Base-by-base conservation (phyloP, 1,284 basidiomycete species). In the Caloboletus inedulis region DNA sequence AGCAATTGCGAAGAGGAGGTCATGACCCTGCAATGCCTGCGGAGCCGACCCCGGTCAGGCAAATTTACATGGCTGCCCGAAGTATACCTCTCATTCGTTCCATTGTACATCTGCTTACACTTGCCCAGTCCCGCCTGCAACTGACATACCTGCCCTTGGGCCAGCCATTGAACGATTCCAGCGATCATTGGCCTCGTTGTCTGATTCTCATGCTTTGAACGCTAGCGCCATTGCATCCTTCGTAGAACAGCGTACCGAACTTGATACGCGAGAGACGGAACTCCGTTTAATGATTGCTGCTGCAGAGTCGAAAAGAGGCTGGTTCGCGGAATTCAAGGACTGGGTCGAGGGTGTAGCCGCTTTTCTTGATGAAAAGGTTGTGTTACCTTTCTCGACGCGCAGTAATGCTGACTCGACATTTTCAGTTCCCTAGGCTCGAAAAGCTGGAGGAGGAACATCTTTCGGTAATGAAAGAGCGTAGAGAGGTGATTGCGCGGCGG, bases 331-430 rank as follows among this genome's bases (percentile, higher is more conserved):
- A 49, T 93, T 98, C 72, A 79, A 79, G 54, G 87, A 89, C 37
- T 95, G 91, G 87, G 77, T 95, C 0, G 94, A 98, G 67, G 84
- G 83, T 59, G 81, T 97, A 5, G 94, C 91, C 2, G 79, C 79
- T 4, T 97, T 98, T 68, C 74, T 98, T 34, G 94, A 96, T 63
- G 91, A 94, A 69, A 98, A 98, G 84, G 92, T 92, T 40, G 6
- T 3, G 62, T 56, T 47, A 21, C 36, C 23, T 29, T 30, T 52
- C 27, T 51, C 19, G 10, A 37, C 2, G 9, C 4, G 9, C 7
- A n/a, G 31, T 31, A 23, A 46, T 45, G 14, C 49, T 61, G 18
- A 63, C 35, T 19, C 29, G 3, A 36, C n/a, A 44, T 44, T 47
- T 25, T n/a, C 54, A 94, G 92, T 93, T 85, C 64, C 92, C 94